Evolutionary conservation across 768 basidiomycete species (phyloP), one percentile per base, ranked within the genome.

Genomic region (Phlebiopsis flavidoalba): DNA sequence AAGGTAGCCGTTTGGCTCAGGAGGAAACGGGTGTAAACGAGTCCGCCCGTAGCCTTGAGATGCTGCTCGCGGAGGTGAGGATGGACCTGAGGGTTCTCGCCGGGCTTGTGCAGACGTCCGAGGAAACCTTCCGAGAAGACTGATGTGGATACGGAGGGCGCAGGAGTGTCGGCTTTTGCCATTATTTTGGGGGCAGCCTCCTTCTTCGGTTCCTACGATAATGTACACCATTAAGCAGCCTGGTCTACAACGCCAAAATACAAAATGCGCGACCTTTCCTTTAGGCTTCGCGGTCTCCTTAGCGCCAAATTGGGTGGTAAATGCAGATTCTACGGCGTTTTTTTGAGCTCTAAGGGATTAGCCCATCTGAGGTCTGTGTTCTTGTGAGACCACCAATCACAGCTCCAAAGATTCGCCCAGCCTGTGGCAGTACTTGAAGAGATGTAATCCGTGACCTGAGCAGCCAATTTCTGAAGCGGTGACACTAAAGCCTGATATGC

Each of bases 61-160:
- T 99, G 97, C 58, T 84, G 79, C 63, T 93, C 87, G 50, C 89
- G 88, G 55, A 97, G 83, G 54, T 82, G 79, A 3, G 88, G 82
- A 60, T 86, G 81, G 45, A 91, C 81, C 73, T 99, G 97, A 22
- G 90, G 87, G 75, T 98, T 99, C 69, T 81, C 95, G 47, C 97
- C 97, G 8, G 94, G 93, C 69, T 88, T 93, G 71, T 99, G 95
- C 31, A 99, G 85, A 58, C 84, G 79, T 0, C 93, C 93, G 12
- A 99, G 83, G 77, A 96, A 98, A 4, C 97, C 97, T 70, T 96
- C 93, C 62, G 91, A 88, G 69, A 98, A 99, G 22, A 98, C 89
- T 0, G 86, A 75, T 65, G 82, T 87, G 36, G 69, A 79, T 70
- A 61, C 77, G 60, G 61, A 76, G 58, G 64, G 77, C 65, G 69